Evolutionary conservation across 1,284 basidiomycete species (phyloP).

Genomic region (Cryptococcus amylolentus): DNA sequence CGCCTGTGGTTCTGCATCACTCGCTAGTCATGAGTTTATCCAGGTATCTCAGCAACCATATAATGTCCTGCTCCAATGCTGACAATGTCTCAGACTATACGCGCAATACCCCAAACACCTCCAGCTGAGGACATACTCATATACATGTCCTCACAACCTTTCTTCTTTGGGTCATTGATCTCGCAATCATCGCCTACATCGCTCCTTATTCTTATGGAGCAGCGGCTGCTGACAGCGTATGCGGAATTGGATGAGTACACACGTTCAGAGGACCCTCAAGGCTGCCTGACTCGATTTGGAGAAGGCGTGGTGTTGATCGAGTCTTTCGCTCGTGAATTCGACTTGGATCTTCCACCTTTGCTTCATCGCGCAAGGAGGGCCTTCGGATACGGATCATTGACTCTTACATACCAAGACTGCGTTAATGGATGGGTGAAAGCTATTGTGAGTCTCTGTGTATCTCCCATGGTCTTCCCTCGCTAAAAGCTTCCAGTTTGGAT

Average conservation of each 20-base stretch:
- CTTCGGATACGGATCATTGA: conserved; percentile 34
- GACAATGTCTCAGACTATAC: conserved; percentile 20
- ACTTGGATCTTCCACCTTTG: conserved; percentile 30
- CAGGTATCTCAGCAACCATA: conserved; percentile 15
- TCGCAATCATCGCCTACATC: conserved; percentile 17
- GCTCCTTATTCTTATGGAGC: conserved; percentile 22
- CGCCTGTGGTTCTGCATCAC: conserved; percentile 23
- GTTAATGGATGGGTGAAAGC: conserved; percentile 48
- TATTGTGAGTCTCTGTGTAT: conserved; percentile 26
- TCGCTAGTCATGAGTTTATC: conserved; percentile 28
- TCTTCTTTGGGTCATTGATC: conserved; percentile 23
- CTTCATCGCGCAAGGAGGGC: conserved; percentile 37
- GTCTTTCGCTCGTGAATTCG: conserved; percentile 20
- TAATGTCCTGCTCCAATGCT: not conserved
- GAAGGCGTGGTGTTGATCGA: conserved; percentile 45
- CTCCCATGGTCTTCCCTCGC: not conserved
- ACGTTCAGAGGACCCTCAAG: conserved; percentile 44
- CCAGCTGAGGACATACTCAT: conserved; percentile 37
- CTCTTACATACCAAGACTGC: conserved; percentile 34
- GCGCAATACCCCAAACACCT: conserved; percentile 14
- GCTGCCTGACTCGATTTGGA: conserved; percentile 44
- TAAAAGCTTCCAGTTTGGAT: conserved; percentile 36
- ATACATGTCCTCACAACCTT: conserved; percentile 28
- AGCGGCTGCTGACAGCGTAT: conserved; percentile 17
- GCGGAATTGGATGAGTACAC: conserved; percentile 24